Base-by-base conservation (phyloP, 768 basidiomycete species). In the Lactarius sanguifluus region DNA sequence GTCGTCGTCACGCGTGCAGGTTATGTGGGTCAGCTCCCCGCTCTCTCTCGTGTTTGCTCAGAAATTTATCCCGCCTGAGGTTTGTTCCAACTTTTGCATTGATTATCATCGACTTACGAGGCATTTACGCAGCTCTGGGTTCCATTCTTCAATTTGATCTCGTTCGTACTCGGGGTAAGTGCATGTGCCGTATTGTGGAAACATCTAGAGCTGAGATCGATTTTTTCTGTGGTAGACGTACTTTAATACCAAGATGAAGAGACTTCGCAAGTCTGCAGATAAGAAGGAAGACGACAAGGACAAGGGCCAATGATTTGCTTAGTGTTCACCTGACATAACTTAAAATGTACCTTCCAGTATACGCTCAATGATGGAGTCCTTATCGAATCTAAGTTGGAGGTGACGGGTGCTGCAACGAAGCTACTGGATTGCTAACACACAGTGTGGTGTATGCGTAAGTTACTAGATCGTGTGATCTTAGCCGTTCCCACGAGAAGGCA, bases 1-100 rank as follows among this genome's bases (percentile, higher is more conserved):
- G 36, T 52, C 30, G 64, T 57, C 15, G 28, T 57, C 55, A 25
- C 54, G 47, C 52, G 25, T 36, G 15, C 55, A 94, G 92, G 82
- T 93, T 63, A 86, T 86, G 28, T 94, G 91, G 92, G 77, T 90
- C 40, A 84, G 89, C 34, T 90, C 89, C 15, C 94, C 94, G 25
- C 69, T 90, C 58, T 85, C 90, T 6, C 81, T 92, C 77, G 77
- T 85, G 9, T 77, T 92, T 70, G 94, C 94, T 7, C 93, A 94
- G 75, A 87, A 81, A 66, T 92, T 89, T 75, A 77, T 96, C 52
- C 85, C 94, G 15, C 81, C 89, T 25, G 89, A 93, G 75, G 90
- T 90, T 68, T 64, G 83, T 71, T 4, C 8, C 52, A 57, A 20
- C 38, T 10, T 7, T 59, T 41, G 23, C 20, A 50, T 60, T 10